Evolutionary conservation across 345 rosid species (phyloP), one percentile per base, ranked within the genome.

Genomic region (Balakata baccata): DNA sequence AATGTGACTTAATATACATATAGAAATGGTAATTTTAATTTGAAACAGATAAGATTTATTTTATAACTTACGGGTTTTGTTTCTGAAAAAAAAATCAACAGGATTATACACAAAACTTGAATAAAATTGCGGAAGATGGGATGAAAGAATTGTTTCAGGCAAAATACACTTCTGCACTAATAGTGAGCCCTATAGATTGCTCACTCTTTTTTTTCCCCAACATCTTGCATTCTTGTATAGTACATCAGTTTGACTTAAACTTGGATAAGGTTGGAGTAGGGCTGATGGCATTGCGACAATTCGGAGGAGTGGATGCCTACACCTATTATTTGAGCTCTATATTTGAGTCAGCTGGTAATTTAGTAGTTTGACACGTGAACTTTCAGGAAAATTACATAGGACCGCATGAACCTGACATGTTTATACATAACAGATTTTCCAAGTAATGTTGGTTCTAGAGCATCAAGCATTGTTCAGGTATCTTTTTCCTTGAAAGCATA

Each of bases 181-280:
- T 71, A 72, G 84, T 81, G 57, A 66, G 80, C 43, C n/a, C 64
- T 4, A 23, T 39, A n/a, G n/a, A n/a, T n/a, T n/a, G n/a, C n/a
- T n/a, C n/a, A n/a, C n/a, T n/a, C n/a, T n/a, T n/a, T n/a, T n/a
- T n/a, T n/a, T n/a, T n/a, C n/a, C n/a, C n/a, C n/a, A n/a, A n/a
- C n/a, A n/a, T n/a, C n/a, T n/a, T n/a, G n/a, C n/a, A n/a, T n/a
- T n/a, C n/a, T n/a, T n/a, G n/a, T n/a, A n/a, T n/a, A n/a, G n/a
- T n/a, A n/a, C n/a, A n/a, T n/a, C n/a, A n/a, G n/a, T n/a, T n/a
- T n/a, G n/a, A 64, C 22, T 7, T 17, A 23, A 13, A 3, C 23
- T 39, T 25, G 16, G 5, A 43, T 9, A 11, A 87, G 93, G 87
- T 84, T 68, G 88, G 86, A 52, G 75, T 81, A 20, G 89, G 84